These are phyloP conservation scores for Plectosphaerella cucumerina DNA, from an alignment of 2,329 filamentous ascomycete species.

Conservation along the genomic window DNA sequence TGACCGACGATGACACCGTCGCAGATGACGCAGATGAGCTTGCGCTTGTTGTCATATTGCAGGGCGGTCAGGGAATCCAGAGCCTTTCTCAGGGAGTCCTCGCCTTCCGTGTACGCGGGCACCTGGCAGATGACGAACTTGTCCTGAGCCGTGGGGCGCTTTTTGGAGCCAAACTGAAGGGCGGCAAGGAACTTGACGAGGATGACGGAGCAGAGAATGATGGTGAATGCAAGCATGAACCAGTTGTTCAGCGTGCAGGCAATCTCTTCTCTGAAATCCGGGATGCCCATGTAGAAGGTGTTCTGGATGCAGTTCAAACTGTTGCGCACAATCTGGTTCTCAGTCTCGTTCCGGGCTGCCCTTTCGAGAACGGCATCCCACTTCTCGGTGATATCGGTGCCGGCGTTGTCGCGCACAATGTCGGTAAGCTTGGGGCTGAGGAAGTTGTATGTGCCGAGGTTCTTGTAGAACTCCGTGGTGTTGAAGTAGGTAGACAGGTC, in stretches of 20 bases:
- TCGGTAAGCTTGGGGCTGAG: conserved; percentile 64
- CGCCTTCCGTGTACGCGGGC: conserved; percentile 95
- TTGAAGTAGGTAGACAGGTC: conserved; percentile 91
- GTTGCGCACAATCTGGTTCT: conserved; percentile 49
- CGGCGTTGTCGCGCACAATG: conserved; percentile 70
- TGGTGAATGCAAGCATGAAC: conserved; percentile 81
- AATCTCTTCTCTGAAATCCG: conserved; percentile 75
- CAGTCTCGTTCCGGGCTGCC: conserved; percentile 45
- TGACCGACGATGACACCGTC: conserved; percentile 96
- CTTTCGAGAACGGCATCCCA: conserved; percentile 54
- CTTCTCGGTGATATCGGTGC: conserved; percentile 67
- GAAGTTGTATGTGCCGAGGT: conserved; percentile 50
- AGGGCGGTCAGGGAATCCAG: conserved; percentile 91
- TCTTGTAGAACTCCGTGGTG: conserved; percentile 58
- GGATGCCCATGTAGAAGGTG: conserved; percentile 75
- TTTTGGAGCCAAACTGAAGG: conserved; percentile 88
- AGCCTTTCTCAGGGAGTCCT: conserved; percentile 89
- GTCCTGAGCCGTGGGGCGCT: conserved; percentile 84
- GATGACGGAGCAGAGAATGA: conserved; percentile 78
- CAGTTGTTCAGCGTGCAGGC: conserved; percentile 88
- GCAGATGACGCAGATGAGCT: conserved; percentile 93
- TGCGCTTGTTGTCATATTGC: conserved; percentile 97
- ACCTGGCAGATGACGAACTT: conserved; percentile 99
- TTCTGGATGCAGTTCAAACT: conserved; percentile 79
- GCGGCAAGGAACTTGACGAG: conserved; percentile 86